phyloP scores from a whole-genome alignment of 208 protist species.

The Trypanosoma platydactyli region DNA sequence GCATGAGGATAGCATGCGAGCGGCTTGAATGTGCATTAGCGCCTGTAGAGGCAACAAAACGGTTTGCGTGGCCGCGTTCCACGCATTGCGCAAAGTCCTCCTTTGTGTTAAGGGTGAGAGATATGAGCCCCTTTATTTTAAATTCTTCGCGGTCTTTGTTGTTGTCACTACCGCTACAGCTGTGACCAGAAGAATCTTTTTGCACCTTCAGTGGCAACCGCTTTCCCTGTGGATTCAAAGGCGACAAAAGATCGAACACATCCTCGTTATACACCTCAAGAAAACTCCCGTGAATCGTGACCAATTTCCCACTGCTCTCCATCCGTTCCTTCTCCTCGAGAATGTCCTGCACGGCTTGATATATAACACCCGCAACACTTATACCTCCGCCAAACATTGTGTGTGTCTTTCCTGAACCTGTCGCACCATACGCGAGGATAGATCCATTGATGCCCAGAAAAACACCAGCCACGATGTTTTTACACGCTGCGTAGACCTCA shows the following conservation, averaged over 20 bases:
- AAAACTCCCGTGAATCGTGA: constrained; percentile 71
- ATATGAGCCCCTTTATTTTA: constrained; percentile 59
- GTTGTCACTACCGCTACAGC: background rate
- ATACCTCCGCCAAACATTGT: constrained; percentile 87
- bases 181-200: constrained; percentile 25
- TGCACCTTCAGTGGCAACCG: constrained; percentile 57
- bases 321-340: constrained; percentile 66
- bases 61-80: constrained; percentile 65
- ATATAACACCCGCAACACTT: constrained; percentile 77
- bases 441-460: constrained; percentile 86
- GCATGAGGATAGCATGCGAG: constrained; percentile 89
- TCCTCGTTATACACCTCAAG: constrained; percentile 91
- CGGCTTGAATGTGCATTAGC: constrained; percentile 87
- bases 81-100: constrained; percentile 70
- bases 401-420: constrained; percentile 88
- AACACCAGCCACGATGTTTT: constrained; percentile 55
- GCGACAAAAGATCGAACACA: constrained; percentile 74
- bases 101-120: constrained; percentile 48
- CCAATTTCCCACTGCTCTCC: constrained; percentile 54
- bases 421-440: constrained; percentile 88
- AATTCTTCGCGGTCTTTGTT: constrained; percentile 41
- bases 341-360: constrained; percentile 80
- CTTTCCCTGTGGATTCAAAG: constrained; percentile 19
- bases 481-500: constrained; percentile 74
- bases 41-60: constrained; percentile 67